A percentile compares a stretch with the other conserved stretches of the same genome.
These are phyloP conservation scores for Phytophthora europaea DNA, from an alignment of 352 stramenopile genomes.

Conservation along the genomic window DNA sequence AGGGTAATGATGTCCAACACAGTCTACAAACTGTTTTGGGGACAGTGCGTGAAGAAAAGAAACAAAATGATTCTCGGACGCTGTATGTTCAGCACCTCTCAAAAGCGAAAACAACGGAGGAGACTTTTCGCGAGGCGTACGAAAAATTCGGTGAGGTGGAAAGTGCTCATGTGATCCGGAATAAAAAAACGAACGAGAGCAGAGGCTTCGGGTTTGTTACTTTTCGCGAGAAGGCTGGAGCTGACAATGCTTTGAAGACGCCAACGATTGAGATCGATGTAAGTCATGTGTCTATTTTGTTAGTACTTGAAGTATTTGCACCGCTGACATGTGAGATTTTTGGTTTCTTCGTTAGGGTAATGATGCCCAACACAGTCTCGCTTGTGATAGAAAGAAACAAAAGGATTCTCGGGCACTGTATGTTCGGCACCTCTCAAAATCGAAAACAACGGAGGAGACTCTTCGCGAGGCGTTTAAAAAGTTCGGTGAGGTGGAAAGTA, in stretches of 20 bases:
- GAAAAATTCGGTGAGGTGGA: neutral
- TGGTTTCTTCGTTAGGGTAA: neutral
- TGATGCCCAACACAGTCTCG: neutral
- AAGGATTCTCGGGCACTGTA: neutral
- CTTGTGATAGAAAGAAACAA: neutral
- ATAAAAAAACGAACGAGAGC: conserved; percentile 47
- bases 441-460: neutral
- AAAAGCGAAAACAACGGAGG: neutral
- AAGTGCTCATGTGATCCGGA: neutral
- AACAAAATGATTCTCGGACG: neutral
- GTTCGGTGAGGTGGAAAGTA: neutral
- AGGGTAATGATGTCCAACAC: neutral
- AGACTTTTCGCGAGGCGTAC: neutral
- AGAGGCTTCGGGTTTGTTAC: conserved; percentile 82
- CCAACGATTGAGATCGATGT: conserved; percentile 78
- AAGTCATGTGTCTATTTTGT: conserved; percentile 23
- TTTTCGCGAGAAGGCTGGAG: conserved; percentile 57
- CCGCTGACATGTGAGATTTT: neutral
- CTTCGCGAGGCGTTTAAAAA: neutral
- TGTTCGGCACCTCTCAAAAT: neutral
- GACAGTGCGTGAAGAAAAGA: no score
- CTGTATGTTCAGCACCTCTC: neutral
- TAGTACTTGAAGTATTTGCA: neutral
- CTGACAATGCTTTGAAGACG: conserved; percentile 61
- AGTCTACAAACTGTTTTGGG: no score